Conservation (phyloP, 2,329 filamentous ascomycete species). For the Colletotrichum shisoi region DNA sequence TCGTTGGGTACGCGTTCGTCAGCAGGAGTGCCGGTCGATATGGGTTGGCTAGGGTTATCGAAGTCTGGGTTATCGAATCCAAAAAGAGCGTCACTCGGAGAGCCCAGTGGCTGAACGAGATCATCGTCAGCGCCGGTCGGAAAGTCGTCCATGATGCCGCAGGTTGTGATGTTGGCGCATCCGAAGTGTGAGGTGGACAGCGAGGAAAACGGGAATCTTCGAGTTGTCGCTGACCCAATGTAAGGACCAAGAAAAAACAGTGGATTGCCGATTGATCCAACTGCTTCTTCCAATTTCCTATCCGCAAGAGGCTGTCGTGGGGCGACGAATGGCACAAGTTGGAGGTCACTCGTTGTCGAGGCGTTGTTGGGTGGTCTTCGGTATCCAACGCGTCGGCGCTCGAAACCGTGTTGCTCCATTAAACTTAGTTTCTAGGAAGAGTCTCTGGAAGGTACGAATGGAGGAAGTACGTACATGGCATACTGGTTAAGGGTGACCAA, state of each 20-base stretch:
- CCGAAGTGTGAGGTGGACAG: not conserved
- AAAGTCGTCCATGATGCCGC: slow-evolving; percentile 40
- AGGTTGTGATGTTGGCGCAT: slow-evolving; percentile 28
- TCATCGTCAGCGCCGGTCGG: slow-evolving; percentile 41
- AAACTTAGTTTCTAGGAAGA: slow-evolving; percentile 1
- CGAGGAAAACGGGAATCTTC: not conserved
- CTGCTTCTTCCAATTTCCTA: not conserved
- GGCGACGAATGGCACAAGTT: not conserved
- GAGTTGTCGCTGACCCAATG: not conserved
- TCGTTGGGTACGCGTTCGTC: not conserved
- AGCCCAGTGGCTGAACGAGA: not conserved
- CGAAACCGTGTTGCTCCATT: slow-evolving; percentile 34
- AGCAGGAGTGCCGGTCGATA: not conserved
- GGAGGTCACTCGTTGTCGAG: not conserved
- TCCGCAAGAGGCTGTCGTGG: not conserved
- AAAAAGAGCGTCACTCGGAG: slow-evolving; percentile 29
- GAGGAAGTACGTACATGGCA: slow-evolving; percentile 7
- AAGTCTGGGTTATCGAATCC: slow-evolving; percentile 17
- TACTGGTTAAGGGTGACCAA: not conserved
- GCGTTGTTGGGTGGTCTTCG: not conserved
- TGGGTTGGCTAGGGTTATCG: not conserved
- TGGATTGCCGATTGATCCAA: not conserved
- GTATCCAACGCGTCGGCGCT: slow-evolving; percentile 26
- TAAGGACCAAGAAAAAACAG: not conserved
- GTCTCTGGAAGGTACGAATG: not conserved